phyloP scores from a whole-genome alignment of 139 green algal genomes.

The Tetradesmus lagerheimii region DNA sequence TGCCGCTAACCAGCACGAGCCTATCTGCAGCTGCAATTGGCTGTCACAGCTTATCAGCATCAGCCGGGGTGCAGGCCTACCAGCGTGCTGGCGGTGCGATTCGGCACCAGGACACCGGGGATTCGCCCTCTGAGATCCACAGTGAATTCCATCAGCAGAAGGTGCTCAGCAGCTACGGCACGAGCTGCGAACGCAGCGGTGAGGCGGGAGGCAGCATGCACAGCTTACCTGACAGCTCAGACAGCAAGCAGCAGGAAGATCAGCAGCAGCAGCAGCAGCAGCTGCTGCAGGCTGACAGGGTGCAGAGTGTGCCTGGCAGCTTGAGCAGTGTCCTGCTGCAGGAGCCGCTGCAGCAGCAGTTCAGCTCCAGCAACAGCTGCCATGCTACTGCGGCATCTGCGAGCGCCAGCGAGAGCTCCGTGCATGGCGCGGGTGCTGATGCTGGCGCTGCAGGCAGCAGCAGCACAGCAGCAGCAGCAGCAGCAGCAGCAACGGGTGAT shows the following conservation, averaged over 20 bases:
- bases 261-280: not conserved
- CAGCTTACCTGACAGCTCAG: not conserved
- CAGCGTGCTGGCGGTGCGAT: not conserved
- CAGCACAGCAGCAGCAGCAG: not conserved
- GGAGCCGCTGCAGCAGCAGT: not conserved
- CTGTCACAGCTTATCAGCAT: not conserved
- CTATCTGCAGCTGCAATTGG: not conserved
- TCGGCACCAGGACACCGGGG: not conserved
- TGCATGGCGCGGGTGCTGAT: not conserved
- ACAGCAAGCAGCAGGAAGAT: not conserved
- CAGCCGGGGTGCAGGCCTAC: not conserved
- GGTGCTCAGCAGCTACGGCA: not conserved
- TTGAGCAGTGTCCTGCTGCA: not conserved
- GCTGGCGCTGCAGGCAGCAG: not conserved
- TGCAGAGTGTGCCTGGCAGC: not conserved
- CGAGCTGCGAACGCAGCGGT: not conserved
- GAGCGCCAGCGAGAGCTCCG: not conserved
- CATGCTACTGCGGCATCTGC: conserved; percentile 22
- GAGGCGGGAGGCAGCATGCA: not conserved
- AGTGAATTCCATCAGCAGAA: conserved; percentile 6
- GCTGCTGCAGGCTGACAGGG: not conserved
- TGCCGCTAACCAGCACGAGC: not conserved
- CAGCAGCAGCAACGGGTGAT: too few species aligned
- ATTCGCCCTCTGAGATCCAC: conserved; percentile 12
- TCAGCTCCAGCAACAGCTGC: conserved; percentile 33